Conservation (phyloP, 1,139 yeast species). For the Chernovozyma aurita region DNA sequence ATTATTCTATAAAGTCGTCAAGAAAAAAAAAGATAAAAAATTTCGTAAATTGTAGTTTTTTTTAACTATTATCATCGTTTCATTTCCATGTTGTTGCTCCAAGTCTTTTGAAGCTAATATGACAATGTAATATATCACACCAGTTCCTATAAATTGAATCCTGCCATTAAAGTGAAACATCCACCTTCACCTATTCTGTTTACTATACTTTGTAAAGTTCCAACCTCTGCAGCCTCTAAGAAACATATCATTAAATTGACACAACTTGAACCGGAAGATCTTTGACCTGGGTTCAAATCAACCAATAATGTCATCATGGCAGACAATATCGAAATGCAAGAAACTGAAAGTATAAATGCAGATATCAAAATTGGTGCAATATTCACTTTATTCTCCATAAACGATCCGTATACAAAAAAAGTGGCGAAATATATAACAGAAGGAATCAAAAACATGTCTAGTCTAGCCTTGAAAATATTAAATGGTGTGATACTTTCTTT, state of each 20-base stretch:
- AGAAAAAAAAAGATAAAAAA: not conserved
- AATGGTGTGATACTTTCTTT: constrained; percentile 20
- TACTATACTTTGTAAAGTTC: constrained; percentile 18
- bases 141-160: constrained; percentile 9
- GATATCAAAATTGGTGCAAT: constrained; percentile 29
- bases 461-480: constrained; percentile 22
- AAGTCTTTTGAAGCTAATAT: not conserved
- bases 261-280: constrained; percentile 29
- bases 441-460: constrained; percentile 25
- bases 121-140: not conserved
- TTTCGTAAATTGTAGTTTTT: too few relatives aligned
- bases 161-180: constrained; percentile 19
- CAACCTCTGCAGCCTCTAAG: constrained; percentile 20
- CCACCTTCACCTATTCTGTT: constrained; percentile 20
- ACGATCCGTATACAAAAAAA: constrained; percentile 37
- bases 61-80: not conserved
- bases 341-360: constrained; percentile 22
- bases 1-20: not conserved
- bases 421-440: constrained; percentile 21
- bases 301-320: constrained; percentile 25
- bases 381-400: constrained; percentile 23
- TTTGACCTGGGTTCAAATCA: constrained; percentile 26
- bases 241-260: constrained; percentile 15
- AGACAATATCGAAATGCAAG: constrained; percentile 19
- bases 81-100: not conserved